These are phyloP conservation scores for Globisporangium solare DNA, from an alignment of 352 stramenopile genomes.

Conservation along the genomic window DNA sequence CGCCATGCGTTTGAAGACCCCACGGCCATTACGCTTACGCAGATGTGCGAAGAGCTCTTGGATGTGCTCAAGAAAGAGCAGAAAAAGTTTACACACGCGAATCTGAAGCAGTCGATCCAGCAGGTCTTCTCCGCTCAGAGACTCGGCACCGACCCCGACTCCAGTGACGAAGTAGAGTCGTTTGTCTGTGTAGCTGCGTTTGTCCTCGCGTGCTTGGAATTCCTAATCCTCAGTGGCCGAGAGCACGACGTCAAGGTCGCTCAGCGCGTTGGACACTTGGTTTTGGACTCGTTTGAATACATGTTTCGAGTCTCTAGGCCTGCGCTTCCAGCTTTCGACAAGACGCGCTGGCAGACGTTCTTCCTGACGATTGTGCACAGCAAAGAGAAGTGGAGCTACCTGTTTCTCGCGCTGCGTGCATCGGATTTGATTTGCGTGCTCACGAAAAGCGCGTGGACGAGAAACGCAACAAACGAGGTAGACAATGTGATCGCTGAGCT, in stretches of 20 bases:
- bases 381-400: constrained; percentile 31
- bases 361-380: constrained; percentile 23
- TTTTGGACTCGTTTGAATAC: constrained; percentile 50
- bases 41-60: constrained; percentile 30
- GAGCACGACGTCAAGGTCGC: constrained; percentile 26
- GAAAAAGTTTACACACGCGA: constrained; percentile 25
- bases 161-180: background rate
- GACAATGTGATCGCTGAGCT: constrained; percentile 22
- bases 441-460: background rate
- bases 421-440: constrained; percentile 23
- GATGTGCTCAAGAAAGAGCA: constrained; percentile 18
- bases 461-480: constrained; percentile 4
- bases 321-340: constrained; percentile 2
- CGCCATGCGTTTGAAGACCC: constrained; percentile 29
- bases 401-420: constrained; percentile 38
- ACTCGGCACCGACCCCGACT: background rate
- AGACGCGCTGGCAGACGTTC: constrained; percentile 9
- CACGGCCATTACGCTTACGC: constrained; percentile 16
- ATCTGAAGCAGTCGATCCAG: constrained; percentile 37
- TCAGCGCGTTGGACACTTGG: constrained; percentile 49
- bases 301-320: constrained; percentile 1
- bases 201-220: constrained; percentile 18
- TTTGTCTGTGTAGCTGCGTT: constrained; percentile 4
- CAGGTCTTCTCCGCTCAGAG: constrained; percentile 22
- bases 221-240: constrained; percentile 12